Evolutionary conservation across 1,139 yeast species (phyloP).

Genomic region (Tardiomyces digboiensis): DNA sequence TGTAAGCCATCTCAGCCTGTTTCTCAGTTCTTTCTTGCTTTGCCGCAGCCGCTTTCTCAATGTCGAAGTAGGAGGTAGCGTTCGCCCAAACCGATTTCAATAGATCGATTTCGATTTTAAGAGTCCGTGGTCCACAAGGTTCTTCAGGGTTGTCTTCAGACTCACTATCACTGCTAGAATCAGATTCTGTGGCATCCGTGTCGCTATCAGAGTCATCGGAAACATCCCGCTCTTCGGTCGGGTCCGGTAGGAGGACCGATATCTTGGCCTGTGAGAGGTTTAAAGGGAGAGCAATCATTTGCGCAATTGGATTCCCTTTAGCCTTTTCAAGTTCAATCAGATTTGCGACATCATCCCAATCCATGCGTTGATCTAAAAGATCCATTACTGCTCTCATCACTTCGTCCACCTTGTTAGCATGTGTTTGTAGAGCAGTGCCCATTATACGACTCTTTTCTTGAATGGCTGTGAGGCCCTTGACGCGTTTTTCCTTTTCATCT

Average conservation of each 20-base stretch:
- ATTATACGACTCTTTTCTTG: constrained; percentile 56
- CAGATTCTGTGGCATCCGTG: constrained; percentile 13
- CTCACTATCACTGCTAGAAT: constrained; percentile 17
- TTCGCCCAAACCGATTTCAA: constrained; percentile 77
- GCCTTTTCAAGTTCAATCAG: constrained; percentile 60
- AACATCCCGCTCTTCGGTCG: constrained; percentile 30
- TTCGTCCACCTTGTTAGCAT: constrained; percentile 63
- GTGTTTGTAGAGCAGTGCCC: constrained; percentile 64
- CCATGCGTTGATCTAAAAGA: constrained; percentile 78
- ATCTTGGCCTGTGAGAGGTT: constrained; percentile 64
- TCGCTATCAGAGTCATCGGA: constrained; percentile 23
- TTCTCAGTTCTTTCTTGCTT: constrained; percentile 78
- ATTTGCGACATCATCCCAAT: constrained; percentile 86
- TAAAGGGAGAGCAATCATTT: constrained; percentile 54
- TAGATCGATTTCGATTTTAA: constrained; percentile 43
- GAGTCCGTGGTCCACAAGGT: constrained; percentile 23
- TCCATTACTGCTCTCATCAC: constrained; percentile 61
- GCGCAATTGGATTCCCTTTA: constrained; percentile 57
- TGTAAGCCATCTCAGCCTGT: constrained; percentile 69
- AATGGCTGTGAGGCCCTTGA: constrained; percentile 54
- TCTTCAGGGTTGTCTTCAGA: constrained; percentile 14
- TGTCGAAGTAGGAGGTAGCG: constrained; percentile 77
- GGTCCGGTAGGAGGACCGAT: constrained; percentile 46
- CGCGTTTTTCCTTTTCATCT: constrained; percentile 61
- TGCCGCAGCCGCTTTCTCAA: constrained; percentile 64